Percentiles rank a stretch among this genome's conserved stretches.
These are phyloP conservation scores for Yamadazyma paraphyllophila DNA, from an alignment of 805 yeast genomes.

Conservation along the genomic window DNA sequence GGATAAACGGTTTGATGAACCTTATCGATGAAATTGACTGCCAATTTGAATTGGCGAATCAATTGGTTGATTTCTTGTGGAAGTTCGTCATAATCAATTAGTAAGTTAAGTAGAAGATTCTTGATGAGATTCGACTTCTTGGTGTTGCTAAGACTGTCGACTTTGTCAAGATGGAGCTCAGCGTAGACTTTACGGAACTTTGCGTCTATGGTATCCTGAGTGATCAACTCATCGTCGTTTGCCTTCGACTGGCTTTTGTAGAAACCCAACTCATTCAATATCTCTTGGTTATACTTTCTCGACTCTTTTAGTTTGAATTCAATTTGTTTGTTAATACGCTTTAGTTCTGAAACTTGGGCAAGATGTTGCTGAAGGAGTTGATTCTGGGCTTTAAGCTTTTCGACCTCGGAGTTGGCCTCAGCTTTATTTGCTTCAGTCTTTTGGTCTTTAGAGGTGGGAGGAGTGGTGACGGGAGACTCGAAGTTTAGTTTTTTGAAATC, in stretches of 20 bases:
- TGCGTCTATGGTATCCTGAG: constrained; percentile 17
- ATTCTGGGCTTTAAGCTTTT: constrained; percentile 2
- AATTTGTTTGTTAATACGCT: constrained; percentile 15
- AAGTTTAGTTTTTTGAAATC: constrained; percentile 7
- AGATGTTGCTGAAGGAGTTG: not conserved
- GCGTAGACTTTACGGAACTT: constrained; percentile 25
- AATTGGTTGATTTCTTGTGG: constrained; percentile 25
- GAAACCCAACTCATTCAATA: constrained; percentile 18
- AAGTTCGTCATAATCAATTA: constrained; percentile 26
- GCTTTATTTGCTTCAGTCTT: not conserved
- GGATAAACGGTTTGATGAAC: constrained; percentile 27
- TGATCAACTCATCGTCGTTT: constrained; percentile 16
- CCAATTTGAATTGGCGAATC: constrained; percentile 25
- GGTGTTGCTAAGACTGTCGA: constrained; percentile 27
- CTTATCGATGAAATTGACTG: constrained; percentile 29
- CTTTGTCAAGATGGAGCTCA: constrained; percentile 24
- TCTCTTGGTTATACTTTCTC: constrained; percentile 17
- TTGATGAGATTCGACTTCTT: constrained; percentile 33
- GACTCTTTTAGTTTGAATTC: constrained; percentile 15
- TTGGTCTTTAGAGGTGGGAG: constrained; percentile 19
- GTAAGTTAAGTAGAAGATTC: constrained; percentile 32
- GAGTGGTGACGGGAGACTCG: constrained; percentile 30
- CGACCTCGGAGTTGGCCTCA: constrained; percentile 5
- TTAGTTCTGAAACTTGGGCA: constrained; percentile 4
- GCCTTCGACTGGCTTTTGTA: not conserved